Conservation (phyloP, 2,329 filamentous ascomycete genomes). For the Diaporthe citri region DNA sequence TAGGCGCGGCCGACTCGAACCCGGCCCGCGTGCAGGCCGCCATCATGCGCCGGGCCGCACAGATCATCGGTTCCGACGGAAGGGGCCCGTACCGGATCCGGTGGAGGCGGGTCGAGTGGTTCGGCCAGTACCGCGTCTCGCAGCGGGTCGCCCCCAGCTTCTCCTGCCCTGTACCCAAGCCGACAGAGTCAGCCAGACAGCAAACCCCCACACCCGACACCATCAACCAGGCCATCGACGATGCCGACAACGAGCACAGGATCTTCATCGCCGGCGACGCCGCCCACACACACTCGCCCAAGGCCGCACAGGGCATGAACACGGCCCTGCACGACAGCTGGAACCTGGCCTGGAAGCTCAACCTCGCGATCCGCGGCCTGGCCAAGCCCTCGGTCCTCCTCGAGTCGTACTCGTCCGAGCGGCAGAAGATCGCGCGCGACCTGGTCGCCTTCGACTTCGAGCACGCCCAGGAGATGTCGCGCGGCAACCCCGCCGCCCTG, state of each 20-base stretch:
- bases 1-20: constrained; percentile 61
- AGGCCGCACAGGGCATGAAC: constrained; percentile 79
- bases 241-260: constrained; percentile 54
- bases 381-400: constrained; percentile 65
- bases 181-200: background rate
- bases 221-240: background rate
- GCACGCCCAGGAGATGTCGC: constrained; percentile 69
- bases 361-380: constrained; percentile 67
- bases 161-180: constrained; percentile 57
- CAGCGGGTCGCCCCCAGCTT: constrained; percentile 80
- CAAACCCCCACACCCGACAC: constrained; percentile 21
- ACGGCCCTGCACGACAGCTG: constrained; percentile 71
- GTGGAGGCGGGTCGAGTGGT: constrained; percentile 76
- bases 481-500: constrained; percentile 72
- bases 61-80: constrained; percentile 61
- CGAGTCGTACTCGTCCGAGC: constrained; percentile 72
- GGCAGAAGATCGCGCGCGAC: constrained; percentile 71
- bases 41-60: constrained; percentile 75
- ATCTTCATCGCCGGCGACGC: constrained; percentile 80
- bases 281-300: constrained; percentile 79
- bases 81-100: constrained; percentile 63
- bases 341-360: constrained; percentile 69
- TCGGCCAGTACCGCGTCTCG: constrained; percentile 78
- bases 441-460: constrained; percentile 71
- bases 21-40: constrained; percentile 65